Evolutionary conservation across 108 stramenopile species (phyloP).

Genomic region (Nannochloropsis oceanica): DNA sequence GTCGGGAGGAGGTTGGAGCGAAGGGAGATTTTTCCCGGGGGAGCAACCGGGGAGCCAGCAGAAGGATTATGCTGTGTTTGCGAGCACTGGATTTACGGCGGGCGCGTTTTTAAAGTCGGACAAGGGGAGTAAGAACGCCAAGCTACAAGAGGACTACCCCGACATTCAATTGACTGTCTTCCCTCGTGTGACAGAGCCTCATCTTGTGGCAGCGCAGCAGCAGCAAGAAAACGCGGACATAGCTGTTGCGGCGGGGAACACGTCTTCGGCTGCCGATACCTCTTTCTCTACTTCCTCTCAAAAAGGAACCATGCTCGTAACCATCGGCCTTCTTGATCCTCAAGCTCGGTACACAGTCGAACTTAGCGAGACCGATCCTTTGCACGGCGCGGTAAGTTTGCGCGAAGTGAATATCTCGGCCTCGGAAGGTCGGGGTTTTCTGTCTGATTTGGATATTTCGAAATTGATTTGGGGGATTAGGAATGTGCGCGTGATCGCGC

Average conservation of each 20-base stretch:
- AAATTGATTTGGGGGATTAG: slow-evolving; percentile 23
- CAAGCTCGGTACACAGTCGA: slow-evolving; percentile 12
- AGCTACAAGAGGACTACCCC: neutral
- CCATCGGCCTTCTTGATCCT: slow-evolving; percentile 18
- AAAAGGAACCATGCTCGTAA: slow-evolving; percentile 24
- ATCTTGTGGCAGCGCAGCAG: neutral
- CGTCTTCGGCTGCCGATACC: neutral
- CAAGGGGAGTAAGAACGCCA: slow-evolving; percentile 4
- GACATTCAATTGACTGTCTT: slow-evolving; percentile 32
- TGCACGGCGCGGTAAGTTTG: neutral
- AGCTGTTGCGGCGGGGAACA: neutral
- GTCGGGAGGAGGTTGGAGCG: neutral
- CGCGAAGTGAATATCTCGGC: neutral
- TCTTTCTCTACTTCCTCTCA: neutral
- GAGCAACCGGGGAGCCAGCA: neutral
- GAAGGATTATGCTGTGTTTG: slow-evolving; percentile 2
- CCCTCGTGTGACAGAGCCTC: slow-evolving; percentile 1
- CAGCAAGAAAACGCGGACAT: neutral
- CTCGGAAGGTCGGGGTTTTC: slow-evolving; percentile 1
- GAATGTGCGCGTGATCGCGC: slow-evolving; percentile 14
- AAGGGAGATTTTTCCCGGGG: neutral
- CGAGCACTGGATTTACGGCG: slow-evolving; percentile 20
- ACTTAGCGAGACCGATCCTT: slow-evolving; percentile 11
- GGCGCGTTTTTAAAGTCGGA: slow-evolving; percentile 28
- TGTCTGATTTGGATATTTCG: neutral